phyloP scores from a whole-genome alignment of 208 protist species.

The Endotrypanum monterogeii region DNA sequence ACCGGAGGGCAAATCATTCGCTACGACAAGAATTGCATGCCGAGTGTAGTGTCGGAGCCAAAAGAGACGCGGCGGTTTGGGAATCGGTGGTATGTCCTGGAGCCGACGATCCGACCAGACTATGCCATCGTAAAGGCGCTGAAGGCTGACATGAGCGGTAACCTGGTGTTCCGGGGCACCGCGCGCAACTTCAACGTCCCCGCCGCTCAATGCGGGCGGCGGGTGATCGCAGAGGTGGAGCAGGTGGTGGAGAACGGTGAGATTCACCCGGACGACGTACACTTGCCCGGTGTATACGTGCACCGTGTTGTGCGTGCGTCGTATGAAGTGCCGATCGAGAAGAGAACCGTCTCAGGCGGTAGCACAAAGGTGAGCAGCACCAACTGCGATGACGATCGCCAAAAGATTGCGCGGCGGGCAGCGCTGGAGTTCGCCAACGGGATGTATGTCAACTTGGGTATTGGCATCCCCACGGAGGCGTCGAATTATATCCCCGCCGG shows the following conservation, averaged over 20 bases:
- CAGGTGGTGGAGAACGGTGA: constrained; percentile 93
- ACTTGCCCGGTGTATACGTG: constrained; percentile 96
- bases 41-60: constrained; percentile 66
- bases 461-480: constrained; percentile 96
- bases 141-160: constrained; percentile 92
- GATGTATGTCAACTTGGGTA: constrained; percentile 97
- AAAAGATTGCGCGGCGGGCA: constrained; percentile 92
- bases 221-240: constrained; percentile 96
- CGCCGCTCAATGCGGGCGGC: constrained; percentile 85
- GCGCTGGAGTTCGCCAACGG: constrained; percentile 96
- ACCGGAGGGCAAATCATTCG: constrained; percentile 93
- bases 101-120: constrained; percentile 92
- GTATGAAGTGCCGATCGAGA: constrained; percentile 58
- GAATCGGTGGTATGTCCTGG: constrained; percentile 91
- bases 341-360: constrained; percentile 44
- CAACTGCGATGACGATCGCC: constrained; percentile 58
- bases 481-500: constrained; percentile 89
- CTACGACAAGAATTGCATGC: constrained; percentile 87
- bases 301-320: constrained; percentile 87
- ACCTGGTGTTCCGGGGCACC: constrained; percentile 89
- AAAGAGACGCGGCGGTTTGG: constrained; percentile 91
- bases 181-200: constrained; percentile 96
- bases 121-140: constrained; percentile 94
- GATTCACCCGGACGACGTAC: constrained; percentile 94
- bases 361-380: constrained; percentile 40